A percentile compares a stretch with the other conserved stretches of the same genome.
Evolutionary conservation across 2,329 filamentous ascomycete species (phyloP).

Genomic region (Fusarium nanum): DNA sequence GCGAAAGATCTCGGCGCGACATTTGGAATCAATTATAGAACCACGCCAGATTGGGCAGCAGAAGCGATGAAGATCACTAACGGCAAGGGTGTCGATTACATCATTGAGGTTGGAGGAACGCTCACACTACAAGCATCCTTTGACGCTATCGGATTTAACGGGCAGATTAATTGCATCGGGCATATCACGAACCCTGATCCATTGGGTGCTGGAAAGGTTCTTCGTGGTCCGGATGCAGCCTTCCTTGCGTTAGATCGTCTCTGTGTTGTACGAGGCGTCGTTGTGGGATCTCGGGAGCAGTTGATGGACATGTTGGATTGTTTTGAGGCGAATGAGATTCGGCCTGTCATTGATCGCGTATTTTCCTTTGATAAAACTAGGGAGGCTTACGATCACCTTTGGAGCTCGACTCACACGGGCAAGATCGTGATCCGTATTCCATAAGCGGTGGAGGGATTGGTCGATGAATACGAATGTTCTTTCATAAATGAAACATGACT

Average conservation of each 20-base stretch:
- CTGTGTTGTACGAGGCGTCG: slow-evolving; percentile 23
- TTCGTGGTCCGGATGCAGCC: slow-evolving; percentile 7
- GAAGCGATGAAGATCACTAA: neutral
- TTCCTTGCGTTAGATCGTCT: slow-evolving; percentile 22
- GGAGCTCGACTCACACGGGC: slow-evolving; percentile 24
- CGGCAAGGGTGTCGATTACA: neutral
- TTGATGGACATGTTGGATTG: slow-evolving; percentile 26
- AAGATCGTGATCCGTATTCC: slow-evolving; percentile 23
- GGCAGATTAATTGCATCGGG: neutral
- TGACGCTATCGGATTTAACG: neutral
- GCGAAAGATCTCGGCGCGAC: neutral
- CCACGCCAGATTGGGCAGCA: neutral
- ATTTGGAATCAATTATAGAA: neutral
- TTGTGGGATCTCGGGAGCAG: slow-evolving; percentile 30
- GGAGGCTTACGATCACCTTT: slow-evolving; percentile 19
- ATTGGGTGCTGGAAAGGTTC: neutral
- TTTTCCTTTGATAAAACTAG: slow-evolving; percentile 13
- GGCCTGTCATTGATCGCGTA: slow-evolving; percentile 14
- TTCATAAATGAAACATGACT: too few relatives aligned
- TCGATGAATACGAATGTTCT: too few relatives aligned
- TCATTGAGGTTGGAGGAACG: neutral
- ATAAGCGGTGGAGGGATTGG: neutral
- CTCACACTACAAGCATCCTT: neutral
- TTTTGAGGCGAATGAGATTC: slow-evolving; percentile 22
- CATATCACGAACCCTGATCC: neutral